These are phyloP conservation scores for Trichoderma koningii DNA, from an alignment of 2,329 filamentous ascomycete genomes.

Conservation along the genomic window DNA sequence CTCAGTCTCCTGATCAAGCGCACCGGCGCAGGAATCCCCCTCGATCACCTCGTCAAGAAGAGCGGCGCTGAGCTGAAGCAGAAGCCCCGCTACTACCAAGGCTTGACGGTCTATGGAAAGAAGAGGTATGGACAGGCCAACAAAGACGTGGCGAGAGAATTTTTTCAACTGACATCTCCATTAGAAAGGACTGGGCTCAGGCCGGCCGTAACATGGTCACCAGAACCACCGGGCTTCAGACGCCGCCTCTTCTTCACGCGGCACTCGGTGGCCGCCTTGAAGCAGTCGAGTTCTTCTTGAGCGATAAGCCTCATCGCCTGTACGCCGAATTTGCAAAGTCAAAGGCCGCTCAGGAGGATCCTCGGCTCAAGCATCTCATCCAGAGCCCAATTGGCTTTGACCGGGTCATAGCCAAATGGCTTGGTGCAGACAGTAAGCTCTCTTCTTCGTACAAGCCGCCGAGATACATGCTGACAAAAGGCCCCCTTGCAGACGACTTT, in stretches of 20 bases:
- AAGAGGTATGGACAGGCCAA: slow-evolving; percentile 51
- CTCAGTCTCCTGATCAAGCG: slow-evolving; percentile 65
- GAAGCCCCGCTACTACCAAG: slow-evolving; percentile 74
- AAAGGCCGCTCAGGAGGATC: slow-evolving; percentile 61
- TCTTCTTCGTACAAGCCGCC: slow-evolving; percentile 7
- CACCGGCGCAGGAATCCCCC: slow-evolving; percentile 68
- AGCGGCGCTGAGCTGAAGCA: slow-evolving; percentile 63
- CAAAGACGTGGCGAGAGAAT: not conserved
- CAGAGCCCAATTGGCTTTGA: slow-evolving; percentile 65
- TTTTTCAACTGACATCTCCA: slow-evolving; percentile 15
- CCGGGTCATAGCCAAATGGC: slow-evolving; percentile 62
- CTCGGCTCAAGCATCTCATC: slow-evolving; percentile 62
- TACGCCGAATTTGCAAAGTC: slow-evolving; percentile 69
- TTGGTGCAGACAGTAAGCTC: slow-evolving; percentile 59
- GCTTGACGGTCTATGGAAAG: slow-evolving; percentile 72
- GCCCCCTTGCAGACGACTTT: slow-evolving; percentile 52
- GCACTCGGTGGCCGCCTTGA: slow-evolving; percentile 61
- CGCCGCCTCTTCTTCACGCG: slow-evolving; percentile 63
- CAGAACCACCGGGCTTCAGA: slow-evolving; percentile 45
- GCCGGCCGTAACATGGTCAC: slow-evolving; percentile 54
- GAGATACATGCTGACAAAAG: slow-evolving; percentile 31
- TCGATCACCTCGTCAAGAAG: slow-evolving; percentile 66
- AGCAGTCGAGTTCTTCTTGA: slow-evolving; percentile 74
- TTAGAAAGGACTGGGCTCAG: slow-evolving; percentile 68
- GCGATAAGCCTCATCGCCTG: slow-evolving; percentile 65